Base-by-base conservation (phyloP, 495 filamentous ascomycete genomes). In the Pseudomonodictys pantanalensis region DNA sequence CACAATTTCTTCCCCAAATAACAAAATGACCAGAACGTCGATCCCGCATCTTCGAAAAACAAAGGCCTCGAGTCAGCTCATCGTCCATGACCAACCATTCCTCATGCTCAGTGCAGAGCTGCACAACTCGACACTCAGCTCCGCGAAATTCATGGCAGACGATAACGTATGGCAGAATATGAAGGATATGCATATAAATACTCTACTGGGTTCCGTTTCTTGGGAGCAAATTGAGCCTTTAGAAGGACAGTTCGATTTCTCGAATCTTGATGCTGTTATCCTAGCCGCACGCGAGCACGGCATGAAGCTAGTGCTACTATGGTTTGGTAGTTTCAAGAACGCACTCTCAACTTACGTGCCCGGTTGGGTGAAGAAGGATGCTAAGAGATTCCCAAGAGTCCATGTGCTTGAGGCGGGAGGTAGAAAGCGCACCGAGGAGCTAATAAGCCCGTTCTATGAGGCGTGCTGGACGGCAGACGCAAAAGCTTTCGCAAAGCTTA, bases 321-420 rank as follows among this genome's bases (percentile, higher is more conserved):
- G 78, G 78, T 78, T 80, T 68, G 78, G 76, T 1, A 72, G 72
- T 0, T 80, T 77, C 66, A 79, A 81, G 58, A 79, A 80, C 68
- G 77, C 73, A 74, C 65, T 46, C 49, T 74, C 72, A 0, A 78
- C 73, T 1, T 79, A 79, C 58, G 56, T 66, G 17, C 77, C 73
- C 5, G 4, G 64, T 3, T 80, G 76, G 74, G 69, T 81, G 2
- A 79, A 81, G 68, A 73, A 63, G 23, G 64, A 79, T 50, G 54
- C 65, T 0, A 64, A 68, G 47, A 69, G 78, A 43, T 79, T 79
- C 43, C 75, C 76, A 29, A 69, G 75, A 15, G 48, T 35, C 8
- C 48, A 51, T 12, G 23, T 30, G 71, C 70, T 11, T 66, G 69
- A 71, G 24, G 69, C 71, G 23, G 60, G 69, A 0, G 69, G 69